Evolutionary conservation across 2,329 filamentous ascomycete species (phyloP), one percentile per base, ranked within the genome.

Genomic region (Lachnellula suecica): DNA sequence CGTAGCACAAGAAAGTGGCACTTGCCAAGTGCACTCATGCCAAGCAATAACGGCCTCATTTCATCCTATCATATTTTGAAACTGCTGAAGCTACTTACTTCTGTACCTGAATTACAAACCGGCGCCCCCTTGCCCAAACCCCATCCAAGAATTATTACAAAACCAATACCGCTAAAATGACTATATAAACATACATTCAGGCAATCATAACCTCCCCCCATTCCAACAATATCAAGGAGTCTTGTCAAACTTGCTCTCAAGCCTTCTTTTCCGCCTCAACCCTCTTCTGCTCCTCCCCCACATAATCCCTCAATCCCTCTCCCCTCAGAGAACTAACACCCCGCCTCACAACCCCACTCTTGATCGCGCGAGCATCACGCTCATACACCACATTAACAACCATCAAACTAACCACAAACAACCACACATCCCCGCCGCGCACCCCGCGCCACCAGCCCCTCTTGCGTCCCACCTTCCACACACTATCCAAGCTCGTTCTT

Each of bases 381-480:
- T 67, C 65, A 58, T 64, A 68, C 40, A 94, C 83, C 8, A 82
- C 81, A 51, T 91, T 90, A 17, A 92, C 83, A 17, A 92, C 71
- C 62, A 89, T 89, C 71, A 96, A 76, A 44, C 90, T 88, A 17
- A 84, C 70, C 15, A 93, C 87, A 65, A 97, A 92, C 3, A 97
- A 74, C 74, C 87, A 82, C 4, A 97, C 83, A 70, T 97, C 93
- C 0, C 91, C 91, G 34, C 89, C 88, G 63, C 80, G 83, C 68
- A 94, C 79, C 10, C 89, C 89, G 59, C 81, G 84, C 91, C 93
- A 96, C 84, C 91, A 91, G 1, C 90, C 82, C 29, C 87, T 78
- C 83, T 97, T 97, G 50, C 88, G 83, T n/a, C 92, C 91, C 0
- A 96, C 90, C 75, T 96, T 96, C 90, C 91, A 97, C 42, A 91